Percentiles rank a stretch among this genome's conserved stretches.
phyloP scores from a whole-genome alignment of 495 filamentous ascomycete species.

The Xylaria flabelliformis region DNA sequence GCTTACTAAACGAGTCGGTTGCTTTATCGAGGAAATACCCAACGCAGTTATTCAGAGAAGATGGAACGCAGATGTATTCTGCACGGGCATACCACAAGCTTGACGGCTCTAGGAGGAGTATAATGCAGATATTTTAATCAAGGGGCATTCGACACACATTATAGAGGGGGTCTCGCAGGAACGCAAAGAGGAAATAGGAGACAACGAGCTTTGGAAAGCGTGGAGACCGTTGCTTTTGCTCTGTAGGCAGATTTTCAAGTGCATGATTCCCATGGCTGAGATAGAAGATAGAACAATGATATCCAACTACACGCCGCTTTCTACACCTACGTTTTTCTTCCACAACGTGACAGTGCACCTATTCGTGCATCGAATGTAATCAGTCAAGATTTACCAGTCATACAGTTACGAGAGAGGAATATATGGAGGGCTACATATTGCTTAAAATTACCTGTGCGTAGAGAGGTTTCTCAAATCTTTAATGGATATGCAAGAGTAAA shows the following conservation, averaged over 20 bases:
- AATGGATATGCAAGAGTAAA: background rate
- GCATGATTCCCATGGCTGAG: slow-evolving; percentile 17
- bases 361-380: background rate
- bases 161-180: background rate
- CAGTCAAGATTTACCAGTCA: background rate
- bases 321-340: background rate
- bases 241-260: slow-evolving; percentile 6
- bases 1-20: background rate
- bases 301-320: slow-evolving; percentile 7
- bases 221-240: slow-evolving; percentile 18
- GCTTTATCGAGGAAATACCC: background rate
- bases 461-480: background rate
- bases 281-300: slow-evolving; percentile 17
- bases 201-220: slow-evolving; percentile 28
- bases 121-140: background rate
- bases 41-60: background rate
- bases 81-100: background rate
- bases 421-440: background rate
- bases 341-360: background rate
- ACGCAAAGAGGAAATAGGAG: background rate
- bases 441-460: background rate
- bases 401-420: background rate
- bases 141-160: slow-evolving; percentile 4
- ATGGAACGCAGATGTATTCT: background rate
- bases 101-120: background rate